These are phyloP conservation scores for Phlyctochytrium bullatum DNA, from an alignment of 192 early-diverging fungal species.

Conservation along the genomic window DNA sequence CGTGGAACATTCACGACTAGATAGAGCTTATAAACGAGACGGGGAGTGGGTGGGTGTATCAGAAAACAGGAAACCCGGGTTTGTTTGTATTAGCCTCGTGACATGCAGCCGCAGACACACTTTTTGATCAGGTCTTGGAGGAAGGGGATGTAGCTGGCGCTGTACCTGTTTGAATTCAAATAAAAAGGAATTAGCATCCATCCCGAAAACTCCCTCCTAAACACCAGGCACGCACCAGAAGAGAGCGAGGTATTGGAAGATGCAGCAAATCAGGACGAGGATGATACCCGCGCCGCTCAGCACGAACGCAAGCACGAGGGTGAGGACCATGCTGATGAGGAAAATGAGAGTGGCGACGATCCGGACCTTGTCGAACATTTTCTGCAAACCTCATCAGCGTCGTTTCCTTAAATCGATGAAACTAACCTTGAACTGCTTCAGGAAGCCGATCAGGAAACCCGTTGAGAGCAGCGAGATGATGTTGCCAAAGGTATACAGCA, in stretches of 20 bases:
- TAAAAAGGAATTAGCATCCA: not conserved
- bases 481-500: constrained; percentile 90
- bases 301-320: constrained; percentile 72
- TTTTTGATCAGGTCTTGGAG: constrained; percentile 60
- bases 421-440: constrained; percentile 76
- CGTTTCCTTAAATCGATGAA: not conserved
- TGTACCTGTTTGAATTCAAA: constrained; percentile 17
- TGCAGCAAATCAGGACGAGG: constrained; percentile 75
- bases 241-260: constrained; percentile 87
- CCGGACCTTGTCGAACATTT: constrained; percentile 63
- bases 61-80: no score
- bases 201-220: not conserved
- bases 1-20: constrained; percentile 77
- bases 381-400: constrained; percentile 20
- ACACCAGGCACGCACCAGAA: constrained; percentile 69
- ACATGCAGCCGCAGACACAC: constrained; percentile 18
- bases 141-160: constrained; percentile 81
- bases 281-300: constrained; percentile 45
- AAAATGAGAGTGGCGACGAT: constrained; percentile 74
- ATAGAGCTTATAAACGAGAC: no score
- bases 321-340: constrained; percentile 62
- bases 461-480: constrained; percentile 79
- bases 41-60: no score
- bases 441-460: constrained; percentile 86
- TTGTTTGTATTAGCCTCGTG: no score